These are phyloP conservation scores for Vinca minor DNA, from an alignment of 257 asterid genomes.

Conservation along the genomic window DNA sequence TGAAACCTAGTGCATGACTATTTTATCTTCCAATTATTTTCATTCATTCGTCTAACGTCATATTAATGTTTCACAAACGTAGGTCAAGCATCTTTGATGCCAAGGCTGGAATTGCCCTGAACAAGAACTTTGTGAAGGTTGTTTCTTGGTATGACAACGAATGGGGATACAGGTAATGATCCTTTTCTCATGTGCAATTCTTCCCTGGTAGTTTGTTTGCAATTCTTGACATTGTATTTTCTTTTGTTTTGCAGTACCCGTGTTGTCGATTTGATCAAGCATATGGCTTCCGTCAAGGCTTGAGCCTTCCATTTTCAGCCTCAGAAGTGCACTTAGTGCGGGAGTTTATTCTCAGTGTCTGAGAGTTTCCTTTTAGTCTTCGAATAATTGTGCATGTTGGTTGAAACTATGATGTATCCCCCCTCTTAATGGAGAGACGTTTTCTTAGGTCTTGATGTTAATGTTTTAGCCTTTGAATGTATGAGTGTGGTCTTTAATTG, in stretches of 20 bases:
- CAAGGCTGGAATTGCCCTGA: conserved; percentile 76
- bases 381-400: background rate
- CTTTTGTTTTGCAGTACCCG: conserved; percentile 43
- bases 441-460: too few species aligned
- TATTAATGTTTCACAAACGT: background rate
- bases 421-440: too few species aligned
- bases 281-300: conserved; percentile 47
- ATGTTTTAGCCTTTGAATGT: too few species aligned
- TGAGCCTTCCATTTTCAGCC: conserved; percentile 1
- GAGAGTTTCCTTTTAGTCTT: conserved; percentile 6
- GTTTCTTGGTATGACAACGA: conserved; percentile 80
- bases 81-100: conserved; percentile 79
- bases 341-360: background rate
- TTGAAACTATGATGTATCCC: too few species aligned
- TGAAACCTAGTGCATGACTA: background rate
- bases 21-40: too few species aligned
- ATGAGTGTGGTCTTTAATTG: too few species aligned
- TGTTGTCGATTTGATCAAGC: conserved; percentile 56
- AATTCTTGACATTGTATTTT: background rate
- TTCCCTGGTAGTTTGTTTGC: too few species aligned
- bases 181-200: too few species aligned
- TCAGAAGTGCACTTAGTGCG: background rate
- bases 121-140: conserved; percentile 46
- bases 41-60: background rate
- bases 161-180: conserved; percentile 54